Base-by-base conservation (phyloP, 2,329 filamentous ascomycete species). In the Coleophoma eucalyptorum region DNA sequence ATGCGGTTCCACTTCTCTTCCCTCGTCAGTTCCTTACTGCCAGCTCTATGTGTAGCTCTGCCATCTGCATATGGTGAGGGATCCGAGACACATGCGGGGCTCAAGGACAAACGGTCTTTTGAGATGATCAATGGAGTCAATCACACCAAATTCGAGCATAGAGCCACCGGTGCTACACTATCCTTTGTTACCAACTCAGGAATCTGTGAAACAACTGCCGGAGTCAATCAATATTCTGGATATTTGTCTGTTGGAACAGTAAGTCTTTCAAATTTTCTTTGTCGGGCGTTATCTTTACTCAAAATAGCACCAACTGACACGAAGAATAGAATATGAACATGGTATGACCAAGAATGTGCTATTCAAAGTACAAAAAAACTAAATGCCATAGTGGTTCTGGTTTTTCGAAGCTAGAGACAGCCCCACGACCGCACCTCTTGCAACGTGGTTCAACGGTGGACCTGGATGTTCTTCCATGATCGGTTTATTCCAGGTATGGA, bases 351-450 rank as follows among this genome's bases (percentile, higher is more conserved):
- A 18, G 20, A 37, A 31, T 37, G 5, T 31, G 10, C 33, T 32
- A 48, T 33, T 31, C 15, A 8, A 16, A 15, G 45, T 26, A 3
- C 10, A 26, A 8, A 8, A n/a, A 32, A 21, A 42, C 40, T 42
- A 16, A 42, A 20, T 18, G 5, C 3, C 7, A 44, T 16, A 44
- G 55, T 63, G 59, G 57, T 61, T 62, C 43, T 64, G 81, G 79
- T 85, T 84, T 59, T 80, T 86, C 54, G 81, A 84, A 55, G 72
- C 81, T 13, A 70, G 79, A 7, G 71, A 78, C 47, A 69, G 74
- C 56, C 72, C 80, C 2, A 59, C 65, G 8, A 71, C 67, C 34
- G 71, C 72, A 10, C 73, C 74, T 3, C 58, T 74, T 4, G 67
- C 69, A 3, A 67, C 68, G 19, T 75, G 72, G 71, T 67, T 75